phyloP scores from a whole-genome alignment of 345 rosid species.

The Populus ilicifolia region DNA sequence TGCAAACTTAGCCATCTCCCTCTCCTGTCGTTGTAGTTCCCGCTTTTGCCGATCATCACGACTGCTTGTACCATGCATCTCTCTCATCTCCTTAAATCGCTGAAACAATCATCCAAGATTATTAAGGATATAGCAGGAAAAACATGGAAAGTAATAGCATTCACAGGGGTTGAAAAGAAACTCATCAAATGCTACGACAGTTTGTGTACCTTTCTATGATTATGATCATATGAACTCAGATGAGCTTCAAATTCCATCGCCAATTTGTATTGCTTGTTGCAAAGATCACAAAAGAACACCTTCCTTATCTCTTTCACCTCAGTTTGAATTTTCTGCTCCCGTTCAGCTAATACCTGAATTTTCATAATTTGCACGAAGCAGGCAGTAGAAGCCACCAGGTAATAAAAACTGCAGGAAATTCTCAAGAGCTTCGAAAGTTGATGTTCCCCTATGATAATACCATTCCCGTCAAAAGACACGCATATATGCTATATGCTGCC shows the following conservation, averaged over 20 bases:
- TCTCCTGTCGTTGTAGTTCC: slow-evolving; percentile 84
- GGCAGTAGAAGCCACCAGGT: slow-evolving; percentile 99
- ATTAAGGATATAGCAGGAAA: not conserved
- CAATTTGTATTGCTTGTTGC: slow-evolving; percentile 94
- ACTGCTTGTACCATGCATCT: slow-evolving; percentile 74
- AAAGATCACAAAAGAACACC: slow-evolving; percentile 90
- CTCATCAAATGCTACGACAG: not conserved
- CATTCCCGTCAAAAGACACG: slow-evolving; percentile 71
- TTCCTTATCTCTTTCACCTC: slow-evolving; percentile 91
- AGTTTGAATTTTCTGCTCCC: slow-evolving; percentile 96
- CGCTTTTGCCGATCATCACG: slow-evolving; percentile 94
- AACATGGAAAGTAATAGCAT: not conserved
- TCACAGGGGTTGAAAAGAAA: not conserved
- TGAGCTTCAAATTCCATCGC: slow-evolving; percentile 97
- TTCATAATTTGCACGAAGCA: slow-evolving; percentile 99
- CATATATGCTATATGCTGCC: slow-evolving; percentile 76
- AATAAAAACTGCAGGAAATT: slow-evolving; percentile 95
- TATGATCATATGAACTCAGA: slow-evolving; percentile 95
- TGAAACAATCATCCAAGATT: slow-evolving; percentile 28
- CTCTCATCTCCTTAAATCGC: slow-evolving; percentile 97
- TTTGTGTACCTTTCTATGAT: slow-evolving; percentile 80
- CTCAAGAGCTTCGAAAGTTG: slow-evolving; percentile 77
- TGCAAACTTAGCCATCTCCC: slow-evolving; percentile 83
- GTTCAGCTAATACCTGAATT: slow-evolving; percentile 99
- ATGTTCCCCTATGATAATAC: slow-evolving; percentile 69